Evolutionary conservation across 441 rosid genomes (phyloP), one percentile per base, ranked within the genome.

Genomic region (Gossypium trilobum): DNA sequence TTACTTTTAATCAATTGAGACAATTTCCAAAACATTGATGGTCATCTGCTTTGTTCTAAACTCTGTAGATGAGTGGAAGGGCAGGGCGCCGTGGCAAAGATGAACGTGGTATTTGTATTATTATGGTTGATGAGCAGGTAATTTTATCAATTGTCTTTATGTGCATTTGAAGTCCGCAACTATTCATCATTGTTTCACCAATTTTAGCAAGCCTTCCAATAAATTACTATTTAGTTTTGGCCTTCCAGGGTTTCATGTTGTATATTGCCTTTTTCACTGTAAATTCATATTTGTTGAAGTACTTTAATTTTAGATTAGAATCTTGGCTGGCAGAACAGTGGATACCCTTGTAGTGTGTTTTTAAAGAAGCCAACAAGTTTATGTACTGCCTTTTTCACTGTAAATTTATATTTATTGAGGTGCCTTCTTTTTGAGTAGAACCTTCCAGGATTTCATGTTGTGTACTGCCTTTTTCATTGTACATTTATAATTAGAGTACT

Each of bases 21-120:
- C n/a, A 11, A 51, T n/a, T 22, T 17, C 36, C 27, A 52, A 2
- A 2, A n/a, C 2, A 29, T 39, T 54, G 14, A 48, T 50, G 19
- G 6, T 14, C 31, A 52, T 39, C 61, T 10, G 19, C 27, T 20
- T 48, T 70, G 33, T 27, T 63, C 56, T 73, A 67, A 73, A 78
- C 70, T 63, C 48, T 81, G 74, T 76, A 92, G 99, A 95, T 95
- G 99, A 92, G 99, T 70, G 97, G 99, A 79, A 86, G 97, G 78
- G 99, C 99, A 80, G 99, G 97, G 76, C 97, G 99, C 13, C 97
- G 99, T 78, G 97, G 97, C 78, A 95, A 92, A 80, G 99, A 92
- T 57, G 96, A 89, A 46, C 97, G 96, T 29, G 99, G 97, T 29
- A 92, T 95, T 70, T 95, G 97, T 83, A 89, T 95, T 71, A 89